These are phyloP conservation scores for Cercospora canescens DNA, from an alignment of 2,329 filamentous ascomycete species.

Conservation along the genomic window DNA sequence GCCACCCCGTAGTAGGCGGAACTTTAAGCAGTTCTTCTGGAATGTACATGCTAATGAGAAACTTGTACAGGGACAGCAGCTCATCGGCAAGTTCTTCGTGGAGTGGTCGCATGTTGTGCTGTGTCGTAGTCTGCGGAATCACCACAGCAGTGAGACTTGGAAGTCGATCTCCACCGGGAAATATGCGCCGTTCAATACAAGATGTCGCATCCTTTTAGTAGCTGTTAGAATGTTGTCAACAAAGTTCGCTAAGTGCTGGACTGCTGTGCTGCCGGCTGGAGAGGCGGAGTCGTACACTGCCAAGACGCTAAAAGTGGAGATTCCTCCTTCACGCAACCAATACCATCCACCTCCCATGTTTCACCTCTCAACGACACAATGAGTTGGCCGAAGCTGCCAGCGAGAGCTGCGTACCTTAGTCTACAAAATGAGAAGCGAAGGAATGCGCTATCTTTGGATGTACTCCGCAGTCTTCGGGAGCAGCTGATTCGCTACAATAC, in stretches of 20 bases:
- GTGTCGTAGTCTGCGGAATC: background rate
- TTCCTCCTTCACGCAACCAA: background rate
- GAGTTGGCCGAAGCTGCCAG: slow-evolving; percentile 17
- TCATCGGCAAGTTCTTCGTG: background rate
- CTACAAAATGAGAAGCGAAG: slow-evolving; percentile 20
- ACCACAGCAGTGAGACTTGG: background rate
- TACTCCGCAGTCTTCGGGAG: slow-evolving; percentile 15
- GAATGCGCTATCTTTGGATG: slow-evolving; percentile 19
- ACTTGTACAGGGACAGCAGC: background rate
- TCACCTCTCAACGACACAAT: slow-evolving; percentile 43
- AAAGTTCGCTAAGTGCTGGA: background rate
- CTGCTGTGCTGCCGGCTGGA: background rate
- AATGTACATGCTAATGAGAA: background rate
- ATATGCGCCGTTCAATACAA: background rate
- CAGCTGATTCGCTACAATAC: slow-evolving; percentile 22
- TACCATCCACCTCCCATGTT: slow-evolving; percentile 34
- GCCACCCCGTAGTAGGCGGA: background rate
- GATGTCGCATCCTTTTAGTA: background rate
- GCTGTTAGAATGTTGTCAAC: background rate
- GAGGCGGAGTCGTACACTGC: background rate
- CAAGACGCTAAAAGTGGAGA: background rate
- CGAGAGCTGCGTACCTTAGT: slow-evolving; percentile 18
- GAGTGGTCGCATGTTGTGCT: background rate
- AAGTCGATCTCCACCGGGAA: background rate
- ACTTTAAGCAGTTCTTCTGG: background rate